Evolutionary conservation across 2,329 filamentous ascomycete species (phyloP), one percentile per base, ranked within the genome.

Genomic region (Didymella lethalis): DNA sequence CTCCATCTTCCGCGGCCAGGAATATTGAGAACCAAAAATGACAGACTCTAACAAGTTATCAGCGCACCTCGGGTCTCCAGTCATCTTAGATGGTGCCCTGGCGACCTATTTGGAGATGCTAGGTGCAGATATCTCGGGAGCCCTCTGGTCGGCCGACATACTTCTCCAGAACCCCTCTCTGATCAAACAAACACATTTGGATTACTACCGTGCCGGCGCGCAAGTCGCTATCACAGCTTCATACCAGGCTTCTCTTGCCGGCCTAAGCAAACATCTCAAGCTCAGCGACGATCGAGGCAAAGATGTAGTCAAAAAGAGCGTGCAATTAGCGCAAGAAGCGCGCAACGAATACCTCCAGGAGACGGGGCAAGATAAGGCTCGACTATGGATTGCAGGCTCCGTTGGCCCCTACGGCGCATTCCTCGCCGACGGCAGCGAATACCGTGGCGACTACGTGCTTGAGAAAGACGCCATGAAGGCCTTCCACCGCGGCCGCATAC

Each of bases 361-460:
- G 25, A 31, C 25, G n/a, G 20, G 50, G 26, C 41, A 28, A n/a
- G 23, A 44, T 2, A 28, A 28, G 12, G 28, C 3, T 3, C 3
- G n/a, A 12, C 41, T 44, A 5, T 44, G 41, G 41, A 28, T 83
- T 8, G 81, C 81, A 4, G 81, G 81, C 4, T 79, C 76, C 52
- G 78, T 83, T 6, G 81, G 81, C 0, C 81, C 81, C 2, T 82
- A 82, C 54, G 81, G 80, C 12, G 81, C 81, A 7, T 82, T 76
- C 54, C 71, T 83, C 2, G 74, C 80, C 1, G 73, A 83, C 55
- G 81, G 81, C 5, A 76, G 74, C 12, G 81, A 83, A 62, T 83
- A 83, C 56, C 68, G 72, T 2, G 81, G 81, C 23, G 76, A 77
- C 53, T 83, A 83, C 61, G 36, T 46, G 2, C 38, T 77, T 1